A percentile compares a stretch with the other conserved stretches of the same genome.
These are phyloP conservation scores for Collariella sp. DNA, from an alignment of 495 filamentous ascomycete genomes.

Conservation along the genomic window DNA sequence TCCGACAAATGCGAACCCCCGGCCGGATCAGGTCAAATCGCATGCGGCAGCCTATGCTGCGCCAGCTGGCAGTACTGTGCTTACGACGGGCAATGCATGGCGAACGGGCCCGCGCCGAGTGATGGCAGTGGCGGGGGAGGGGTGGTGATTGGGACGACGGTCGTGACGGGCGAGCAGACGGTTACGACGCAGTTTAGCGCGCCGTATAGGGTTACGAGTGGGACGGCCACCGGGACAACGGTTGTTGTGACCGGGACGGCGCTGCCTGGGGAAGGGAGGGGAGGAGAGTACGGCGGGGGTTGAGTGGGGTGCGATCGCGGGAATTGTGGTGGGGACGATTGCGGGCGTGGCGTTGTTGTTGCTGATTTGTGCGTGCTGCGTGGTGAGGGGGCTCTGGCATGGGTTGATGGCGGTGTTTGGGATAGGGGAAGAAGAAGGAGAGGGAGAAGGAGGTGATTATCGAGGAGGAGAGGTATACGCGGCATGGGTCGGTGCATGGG, in stretches of 20 bases:
- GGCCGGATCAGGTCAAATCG: conserved; percentile 47
- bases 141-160: conserved; percentile 32
- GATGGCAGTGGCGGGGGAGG: conserved; percentile 22
- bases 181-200: conserved; percentile 46
- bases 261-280: conserved; percentile 39
- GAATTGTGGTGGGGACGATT: conserved; percentile 82
- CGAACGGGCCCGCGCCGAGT: conserved; percentile 2
- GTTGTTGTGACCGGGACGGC: conserved; percentile 20
- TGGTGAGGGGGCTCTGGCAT: conserved; percentile 57
- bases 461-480: conserved; percentile 58
- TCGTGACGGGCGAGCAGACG: conserved; percentile 26
- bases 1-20: conserved; percentile 46
- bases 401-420: conserved; percentile 60
- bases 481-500: conserved; percentile 35
- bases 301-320: conserved; percentile 88
- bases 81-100: conserved; percentile 38
- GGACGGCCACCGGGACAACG: conserved; percentile 31
- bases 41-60: conserved; percentile 72
- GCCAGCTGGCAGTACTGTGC: conserved; percentile 60
- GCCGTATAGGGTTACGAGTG: conserved; percentile 64
- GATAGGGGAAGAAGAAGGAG: conserved; percentile 40
- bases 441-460: conserved; percentile 51
- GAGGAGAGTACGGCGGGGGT: conserved; percentile 31
- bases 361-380: conserved; percentile 66
- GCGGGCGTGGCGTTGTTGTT: conserved; percentile 64